Evolutionary conservation across 305 asterid species (phyloP).

Genomic region (Solanum hybrid): DNA sequence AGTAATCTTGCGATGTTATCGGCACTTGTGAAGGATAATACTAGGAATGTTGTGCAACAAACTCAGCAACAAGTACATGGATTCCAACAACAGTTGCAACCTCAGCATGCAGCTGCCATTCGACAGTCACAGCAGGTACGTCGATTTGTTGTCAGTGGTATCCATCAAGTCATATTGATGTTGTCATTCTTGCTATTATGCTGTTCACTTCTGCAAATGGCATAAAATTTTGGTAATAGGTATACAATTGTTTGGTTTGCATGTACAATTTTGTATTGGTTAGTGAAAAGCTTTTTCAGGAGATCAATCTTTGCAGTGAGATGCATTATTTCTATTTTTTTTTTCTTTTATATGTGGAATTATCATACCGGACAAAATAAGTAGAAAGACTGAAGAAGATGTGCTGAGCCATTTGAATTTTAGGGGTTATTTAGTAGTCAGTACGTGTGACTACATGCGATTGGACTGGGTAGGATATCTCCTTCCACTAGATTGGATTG

Average conservation of each 20-base stretch:
- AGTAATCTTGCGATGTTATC: conserved; percentile 65
- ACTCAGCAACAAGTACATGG: conserved; percentile 57
- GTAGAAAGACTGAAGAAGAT: neutral
- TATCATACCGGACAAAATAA: neutral
- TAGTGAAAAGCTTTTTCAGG: neutral
- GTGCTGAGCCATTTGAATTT: neutral
- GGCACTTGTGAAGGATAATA: conserved; percentile 77
- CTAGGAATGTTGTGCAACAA: conserved; percentile 52
- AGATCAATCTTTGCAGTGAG: neutral
- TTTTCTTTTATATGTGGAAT: neutral
- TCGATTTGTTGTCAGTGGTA: neutral
- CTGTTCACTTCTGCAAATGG: neutral
- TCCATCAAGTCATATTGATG: neutral
- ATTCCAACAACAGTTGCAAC: conserved; percentile 58
- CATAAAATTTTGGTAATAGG: no score
- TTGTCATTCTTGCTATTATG: conserved; percentile 6
- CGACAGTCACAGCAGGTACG: conserved; percentile 65
- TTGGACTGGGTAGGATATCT: neutral
- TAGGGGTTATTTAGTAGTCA: neutral
- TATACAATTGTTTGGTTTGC: neutral
- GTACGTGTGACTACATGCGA: neutral
- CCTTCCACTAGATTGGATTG: neutral
- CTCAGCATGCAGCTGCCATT: conserved; percentile 54
- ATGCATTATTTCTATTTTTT: neutral
- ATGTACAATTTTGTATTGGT: neutral